These are phyloP conservation scores for Helicocarpus griseus DNA, from an alignment of 2,329 filamentous ascomycete genomes.

Conservation along the genomic window DNA sequence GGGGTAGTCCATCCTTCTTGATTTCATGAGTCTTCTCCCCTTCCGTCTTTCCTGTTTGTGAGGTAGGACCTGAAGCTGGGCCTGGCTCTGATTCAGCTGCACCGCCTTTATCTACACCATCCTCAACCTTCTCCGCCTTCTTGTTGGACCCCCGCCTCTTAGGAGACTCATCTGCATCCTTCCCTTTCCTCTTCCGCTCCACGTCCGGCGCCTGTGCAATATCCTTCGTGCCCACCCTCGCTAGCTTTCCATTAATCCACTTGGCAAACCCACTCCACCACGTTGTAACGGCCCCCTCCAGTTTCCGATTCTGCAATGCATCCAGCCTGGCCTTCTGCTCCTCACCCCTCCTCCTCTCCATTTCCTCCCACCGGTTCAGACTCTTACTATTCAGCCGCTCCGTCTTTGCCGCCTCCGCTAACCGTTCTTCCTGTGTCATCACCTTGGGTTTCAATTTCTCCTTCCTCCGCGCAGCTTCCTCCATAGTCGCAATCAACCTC, in stretches of 20 bases:
- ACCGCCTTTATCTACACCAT: not conserved
- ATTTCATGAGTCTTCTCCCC: not conserved
- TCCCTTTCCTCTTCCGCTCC: constrained; percentile 41
- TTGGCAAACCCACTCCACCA: constrained; percentile 89
- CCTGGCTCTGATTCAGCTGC: not conserved
- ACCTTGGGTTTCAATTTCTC: constrained; percentile 67
- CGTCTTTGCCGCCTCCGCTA: constrained; percentile 71
- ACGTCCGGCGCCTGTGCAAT: constrained; percentile 28
- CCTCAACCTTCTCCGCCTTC: not conserved
- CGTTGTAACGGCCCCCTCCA: constrained; percentile 81
- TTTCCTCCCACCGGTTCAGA: constrained; percentile 86
- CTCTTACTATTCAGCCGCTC: constrained; percentile 85
- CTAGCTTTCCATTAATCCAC: constrained; percentile 67
- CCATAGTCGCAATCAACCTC: constrained; percentile 46
- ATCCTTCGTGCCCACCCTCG: constrained; percentile 57
- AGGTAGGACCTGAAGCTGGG: not conserved
- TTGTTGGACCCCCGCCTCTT: not conserved
- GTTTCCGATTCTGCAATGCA: constrained; percentile 73
- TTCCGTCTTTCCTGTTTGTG: not conserved
- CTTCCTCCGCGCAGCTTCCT: constrained; percentile 51
- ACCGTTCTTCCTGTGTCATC: constrained; percentile 77
- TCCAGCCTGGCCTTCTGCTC: constrained; percentile 74
- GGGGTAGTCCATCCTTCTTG: not conserved
- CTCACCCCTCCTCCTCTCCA: constrained; percentile 79
- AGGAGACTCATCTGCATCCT: constrained; percentile 14